Base-by-base conservation (phyloP, 805 yeast species). In the Pichia membranifaciens region DNA sequence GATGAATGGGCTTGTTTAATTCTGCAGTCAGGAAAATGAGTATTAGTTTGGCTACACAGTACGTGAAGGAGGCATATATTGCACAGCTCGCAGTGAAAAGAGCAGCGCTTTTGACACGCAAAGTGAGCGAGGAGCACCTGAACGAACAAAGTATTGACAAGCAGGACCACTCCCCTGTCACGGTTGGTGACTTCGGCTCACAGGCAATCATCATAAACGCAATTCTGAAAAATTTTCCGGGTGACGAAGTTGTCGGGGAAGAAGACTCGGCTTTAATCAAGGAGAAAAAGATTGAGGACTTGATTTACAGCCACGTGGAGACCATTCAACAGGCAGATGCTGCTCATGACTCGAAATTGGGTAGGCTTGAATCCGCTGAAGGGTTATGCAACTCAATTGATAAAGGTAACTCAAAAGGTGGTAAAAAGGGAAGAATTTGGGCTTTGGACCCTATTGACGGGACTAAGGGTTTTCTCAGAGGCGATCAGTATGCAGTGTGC, bases 391-490 rank as follows among this genome's bases (percentile, higher is more conserved):
- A 76, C 5, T 73, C 84, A 22, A 85, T 93, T 48, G 96, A 89
- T 61, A 67, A 73, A 50, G 99, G 99, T 41, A 74, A 78, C 58
- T 86, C 85, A 35, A 64, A 73, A 51, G 98, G 97, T 46, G 96
- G 97, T 4, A 55, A 68, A 29, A 70, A 65, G 33, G 95, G 96
- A 21, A 73, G 99, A 51, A 81, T 87, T 62, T 93, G 99, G 99
- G 96, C 97, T 0, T 70, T 93, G 59, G 99, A 93, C 61, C 99
- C 99, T 35, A 90, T 93, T 52, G 99, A 93, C 61, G 99, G 99
- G 7, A 93, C 99, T 18, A 93, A 83, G 64, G 99, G 99, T 0
- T 93, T 93, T 62, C 70, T 93, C 46, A 75, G 99, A 60, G 95
- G 96, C 41, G 97, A 90, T 54, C 99, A 93, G 62, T 93, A 88